Conservation (phyloP, 169 alveolate genomes). For the Eimeria sp. region DNA sequence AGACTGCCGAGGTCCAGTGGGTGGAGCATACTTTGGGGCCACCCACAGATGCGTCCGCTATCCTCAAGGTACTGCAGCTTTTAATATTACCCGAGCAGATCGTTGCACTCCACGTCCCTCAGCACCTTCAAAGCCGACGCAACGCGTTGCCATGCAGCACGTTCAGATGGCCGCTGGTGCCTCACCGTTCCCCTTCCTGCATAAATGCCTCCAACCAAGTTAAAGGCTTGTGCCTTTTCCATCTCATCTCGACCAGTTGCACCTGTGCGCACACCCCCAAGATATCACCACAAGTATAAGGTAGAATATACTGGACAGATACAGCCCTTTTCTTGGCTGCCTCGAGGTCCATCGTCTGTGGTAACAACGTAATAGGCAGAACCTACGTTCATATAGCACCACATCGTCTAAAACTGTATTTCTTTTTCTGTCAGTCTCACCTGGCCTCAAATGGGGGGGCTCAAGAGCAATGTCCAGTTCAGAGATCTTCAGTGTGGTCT, state of each 20-base stretch:
- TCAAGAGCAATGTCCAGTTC: constrained; percentile 31
- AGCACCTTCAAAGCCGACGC: not conserved
- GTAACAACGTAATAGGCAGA: not conserved
- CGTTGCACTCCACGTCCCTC: constrained; percentile 4
- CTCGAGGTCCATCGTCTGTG: not conserved
- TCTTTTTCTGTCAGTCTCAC: not conserved
- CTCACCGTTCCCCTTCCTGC: constrained; percentile 44
- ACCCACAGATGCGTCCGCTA: not conserved
- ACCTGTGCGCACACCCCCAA: not conserved
- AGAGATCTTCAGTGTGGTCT: not conserved
- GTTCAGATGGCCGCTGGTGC: constrained; percentile 63
- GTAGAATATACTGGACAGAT: not conserved
- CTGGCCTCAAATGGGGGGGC: constrained; percentile 40
- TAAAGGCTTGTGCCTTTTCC: constrained; percentile 41
- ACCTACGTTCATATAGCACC: not conserved
- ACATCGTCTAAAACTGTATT: not conserved
- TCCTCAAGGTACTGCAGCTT: not conserved
- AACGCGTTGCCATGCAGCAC: constrained; percentile 64
- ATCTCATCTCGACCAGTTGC: constrained; percentile 52
- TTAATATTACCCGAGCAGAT: constrained; percentile 9
- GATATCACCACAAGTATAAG: not conserved
- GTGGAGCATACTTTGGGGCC: not conserved
- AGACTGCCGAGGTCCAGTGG: not conserved
- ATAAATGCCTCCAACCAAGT: not conserved
- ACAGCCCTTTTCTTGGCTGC: not conserved